Base-by-base conservation (phyloP, 495 filamentous ascomycete species). In the Daldinia vernicosa region DNA sequence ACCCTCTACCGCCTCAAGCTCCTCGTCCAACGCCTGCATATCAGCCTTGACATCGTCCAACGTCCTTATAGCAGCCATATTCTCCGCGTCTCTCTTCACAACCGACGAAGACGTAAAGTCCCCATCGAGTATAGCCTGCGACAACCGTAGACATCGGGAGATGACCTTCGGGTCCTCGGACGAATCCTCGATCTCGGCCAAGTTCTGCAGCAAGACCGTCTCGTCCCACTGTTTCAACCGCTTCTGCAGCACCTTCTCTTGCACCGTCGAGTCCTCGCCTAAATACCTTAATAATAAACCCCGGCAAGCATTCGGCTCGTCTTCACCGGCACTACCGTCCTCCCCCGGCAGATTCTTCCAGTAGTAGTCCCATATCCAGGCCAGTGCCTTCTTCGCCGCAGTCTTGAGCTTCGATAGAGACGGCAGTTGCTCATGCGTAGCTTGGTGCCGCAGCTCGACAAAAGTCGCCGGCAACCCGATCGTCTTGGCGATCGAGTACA, bases 331-430 rank as follows among this genome's bases (percentile, higher is more conserved):
- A 15, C 28, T 7, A 43, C 52, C 58, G 6, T 55, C 69, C 1
- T 54, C 56, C 4, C 56, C 61, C 22, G 78, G 67, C 30, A 90
- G 73, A 45, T 82, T 75, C 32, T 77, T 80, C 95, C 95, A 98
- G 79, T 97, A 97, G 74, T 90, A 90, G 39, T 85, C 83, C 93
- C 93, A 97, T 54, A 98, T 85, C 95, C 95, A 98, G 30, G 84
- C 86, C 56, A 98, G 80, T 1, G 89, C 92, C 70, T 89, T 86
- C 68, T 83, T 71, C 2, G 90, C 85, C 5, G 90, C 89, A 12
- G 83, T 82, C 59, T 92, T 83, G 60, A 98, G 80, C 27, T 92
- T 87, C 6, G 85, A 80, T 57, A 98, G 80, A 0, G 88, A 87
- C 0, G 95, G 94, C 60, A 97, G 80, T 72, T 93, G 91, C 69